Evolutionary conservation across 1,139 yeast species (phyloP), one percentile per base, ranked within the genome.

Genomic region (Saccharomyces pastorianus): DNA sequence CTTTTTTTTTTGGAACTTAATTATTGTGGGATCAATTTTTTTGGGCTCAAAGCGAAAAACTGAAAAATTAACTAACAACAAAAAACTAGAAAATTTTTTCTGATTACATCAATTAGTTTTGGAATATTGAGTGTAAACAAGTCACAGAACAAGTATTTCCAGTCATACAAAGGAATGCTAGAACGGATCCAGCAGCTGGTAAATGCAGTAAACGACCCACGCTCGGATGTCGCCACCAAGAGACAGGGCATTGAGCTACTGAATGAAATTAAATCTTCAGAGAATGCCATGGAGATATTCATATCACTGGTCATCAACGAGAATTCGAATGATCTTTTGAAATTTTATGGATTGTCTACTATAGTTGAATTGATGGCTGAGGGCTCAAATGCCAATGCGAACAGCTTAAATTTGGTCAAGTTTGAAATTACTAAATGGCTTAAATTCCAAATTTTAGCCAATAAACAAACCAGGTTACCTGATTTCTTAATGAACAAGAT

Each of bases 111-210:
- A 17, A 13, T 42, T n/a, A n/a, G 42, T 28, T 14, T 11, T 46
- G 31, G 46, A 51, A 41, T 20, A 41, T 42, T 49, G 42, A 17
- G 42, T 13, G 32, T 42, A 49, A 42, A 25, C 29, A 29, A 49
- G 8, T 14, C 17, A 26, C 11, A 23, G 51, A 47, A 14, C 28
- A 38, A 49, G 27, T 29, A 9, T 38, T 49, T 26, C 26, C 29
- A 47, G 38, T 34, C 49, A 29, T 6, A 34, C 14, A 14, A 17
- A 13, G 46, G 34, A 29, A 88, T 88, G 95, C 90, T 88, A 63
- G 81, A 82, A 63, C 96, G 90, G 76, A 87, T 93, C 67, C 91
- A 82, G 71, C 96, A 90, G 75, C 99, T 97, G 50, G 96, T 93
- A 54, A 85, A 83, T 62, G 84, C 91, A 60, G 98, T 97, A 41